A percentile compares a stretch with the other conserved stretches of the same genome.
phyloP scores from a whole-genome alignment of 441 rosid genomes.

The Macaranga tanarius region DNA sequence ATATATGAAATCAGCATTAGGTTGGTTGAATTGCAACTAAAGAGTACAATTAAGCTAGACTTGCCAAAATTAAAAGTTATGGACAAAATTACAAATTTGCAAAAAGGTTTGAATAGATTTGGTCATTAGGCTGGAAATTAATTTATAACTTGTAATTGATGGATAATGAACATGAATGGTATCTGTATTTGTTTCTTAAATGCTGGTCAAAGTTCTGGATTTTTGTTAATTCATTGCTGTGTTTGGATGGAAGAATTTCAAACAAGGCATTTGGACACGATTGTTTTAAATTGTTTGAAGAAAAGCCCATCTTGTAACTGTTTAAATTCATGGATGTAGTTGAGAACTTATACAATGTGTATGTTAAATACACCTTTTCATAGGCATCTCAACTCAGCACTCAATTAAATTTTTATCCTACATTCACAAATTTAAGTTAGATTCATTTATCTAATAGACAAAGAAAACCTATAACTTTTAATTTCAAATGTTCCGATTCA shows the following conservation, averaged over 20 bases:
- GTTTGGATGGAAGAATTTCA: neutral
- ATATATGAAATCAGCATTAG: no score
- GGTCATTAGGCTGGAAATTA: no score
- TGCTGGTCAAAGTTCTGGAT: neutral
- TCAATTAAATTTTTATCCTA: neutral
- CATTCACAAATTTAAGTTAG: neutral
- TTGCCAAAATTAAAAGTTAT: no score
- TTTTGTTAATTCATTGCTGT: neutral
- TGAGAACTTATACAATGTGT: neutral
- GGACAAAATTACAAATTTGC: no score
- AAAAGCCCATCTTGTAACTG: neutral
- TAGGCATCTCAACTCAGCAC: neutral
- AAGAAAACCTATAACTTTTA: neutral
- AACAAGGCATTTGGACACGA: neutral
- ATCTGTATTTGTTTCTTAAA: neutral
- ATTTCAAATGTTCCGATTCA: neutral
- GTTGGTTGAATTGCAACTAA: no score
- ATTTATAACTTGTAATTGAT: neutral
- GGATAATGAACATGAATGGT: neutral
- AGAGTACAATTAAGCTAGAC: no score
- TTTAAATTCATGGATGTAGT: neutral
- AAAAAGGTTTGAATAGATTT: no score
- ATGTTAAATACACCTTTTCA: neutral
- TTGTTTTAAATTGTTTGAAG: neutral
- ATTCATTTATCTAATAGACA: neutral